These are phyloP conservation scores for Coniferiporia sulphurascens DNA, from an alignment of 1,284 basidiomycete genomes.

Conservation along the genomic window DNA sequence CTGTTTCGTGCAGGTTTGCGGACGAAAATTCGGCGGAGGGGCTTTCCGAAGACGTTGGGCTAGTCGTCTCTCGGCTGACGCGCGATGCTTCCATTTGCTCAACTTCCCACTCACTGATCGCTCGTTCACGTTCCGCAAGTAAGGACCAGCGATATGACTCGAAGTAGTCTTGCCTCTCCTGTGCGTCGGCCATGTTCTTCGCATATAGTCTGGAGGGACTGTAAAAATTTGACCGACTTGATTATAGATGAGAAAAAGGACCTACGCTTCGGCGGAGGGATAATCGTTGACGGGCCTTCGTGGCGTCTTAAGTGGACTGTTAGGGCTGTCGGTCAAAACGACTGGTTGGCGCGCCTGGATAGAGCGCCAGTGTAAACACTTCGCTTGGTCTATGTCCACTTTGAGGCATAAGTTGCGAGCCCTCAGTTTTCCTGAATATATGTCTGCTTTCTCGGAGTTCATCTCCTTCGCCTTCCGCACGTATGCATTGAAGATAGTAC, in stretches of 20 bases:
- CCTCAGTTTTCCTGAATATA: slow-evolving; percentile 39
- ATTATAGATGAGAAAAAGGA: neutral
- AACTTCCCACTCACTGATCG: slow-evolving; percentile 11
- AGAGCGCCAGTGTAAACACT: slow-evolving; percentile 12
- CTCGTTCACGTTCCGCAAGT: slow-evolving; percentile 15
- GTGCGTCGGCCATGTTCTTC: slow-evolving; percentile 13
- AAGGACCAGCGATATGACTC: slow-evolving; percentile 15
- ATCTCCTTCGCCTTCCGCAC: slow-evolving; percentile 36
- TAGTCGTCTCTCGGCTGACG: no score
- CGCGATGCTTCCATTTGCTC: neutral
- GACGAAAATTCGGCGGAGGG: no score
- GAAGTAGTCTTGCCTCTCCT: slow-evolving; percentile 8
- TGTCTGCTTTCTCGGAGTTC: slow-evolving; percentile 28
- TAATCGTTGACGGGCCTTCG: slow-evolving; percentile 16
- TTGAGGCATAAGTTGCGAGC: slow-evolving; percentile 38
- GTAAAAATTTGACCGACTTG: neutral
- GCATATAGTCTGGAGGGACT: slow-evolving; percentile 7
- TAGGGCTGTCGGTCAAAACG: slow-evolving; percentile 5
- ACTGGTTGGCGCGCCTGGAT: slow-evolving; percentile 17
- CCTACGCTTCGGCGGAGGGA: slow-evolving; percentile 16
- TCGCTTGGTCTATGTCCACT: slow-evolving; percentile 39
- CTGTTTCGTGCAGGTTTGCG: neutral
- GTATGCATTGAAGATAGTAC: slow-evolving; percentile 25
- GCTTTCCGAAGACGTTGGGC: no score
- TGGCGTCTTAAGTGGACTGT: slow-evolving; percentile 13